Conservation (phyloP, 75 land plant species). For the Selaginella tamariscina region DNA sequence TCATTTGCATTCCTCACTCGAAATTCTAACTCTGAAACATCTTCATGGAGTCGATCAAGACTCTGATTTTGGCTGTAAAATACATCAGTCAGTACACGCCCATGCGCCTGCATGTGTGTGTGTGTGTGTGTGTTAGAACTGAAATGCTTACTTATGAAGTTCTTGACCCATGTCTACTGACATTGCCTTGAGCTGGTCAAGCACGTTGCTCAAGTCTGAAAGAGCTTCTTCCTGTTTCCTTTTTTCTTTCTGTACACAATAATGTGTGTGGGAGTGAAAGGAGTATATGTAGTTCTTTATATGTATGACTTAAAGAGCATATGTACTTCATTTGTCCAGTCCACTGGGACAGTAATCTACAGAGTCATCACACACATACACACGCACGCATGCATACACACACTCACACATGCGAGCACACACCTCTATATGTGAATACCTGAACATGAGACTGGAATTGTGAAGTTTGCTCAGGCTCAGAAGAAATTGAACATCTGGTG, state of each 20-base stretch:
- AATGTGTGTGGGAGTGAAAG: background rate
- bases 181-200: slow-evolving; percentile 88
- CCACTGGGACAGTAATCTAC: too few relatives aligned
- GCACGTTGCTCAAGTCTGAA: slow-evolving; percentile 57
- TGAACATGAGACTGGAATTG: background rate
- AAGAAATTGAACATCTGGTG: background rate
- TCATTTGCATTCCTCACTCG: slow-evolving; percentile 50
- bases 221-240: slow-evolving; percentile 85
- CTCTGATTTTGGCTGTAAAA: slow-evolving; percentile 50
- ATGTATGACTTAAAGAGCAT: background rate
- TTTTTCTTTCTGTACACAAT: slow-evolving; percentile 43
- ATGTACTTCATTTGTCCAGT: too few relatives aligned
- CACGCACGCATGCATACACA: too few relatives aligned
- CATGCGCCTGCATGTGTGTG: too few relatives aligned
- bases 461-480: background rate
- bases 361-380: too few relatives aligned
- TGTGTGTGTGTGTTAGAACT: background rate
- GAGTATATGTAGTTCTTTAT: background rate
- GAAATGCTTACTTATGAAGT: slow-evolving; percentile 45
- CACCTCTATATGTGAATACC: background rate
- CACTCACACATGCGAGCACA: background rate
- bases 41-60: slow-evolving; percentile 41
- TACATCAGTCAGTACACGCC: too few relatives aligned
- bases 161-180: slow-evolving; percentile 86
- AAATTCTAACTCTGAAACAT: slow-evolving; percentile 41